Evolutionary conservation across 305 asterid species (phyloP), one percentile per base, ranked within the genome.

Genomic region (Fraxinus sp.): DNA sequence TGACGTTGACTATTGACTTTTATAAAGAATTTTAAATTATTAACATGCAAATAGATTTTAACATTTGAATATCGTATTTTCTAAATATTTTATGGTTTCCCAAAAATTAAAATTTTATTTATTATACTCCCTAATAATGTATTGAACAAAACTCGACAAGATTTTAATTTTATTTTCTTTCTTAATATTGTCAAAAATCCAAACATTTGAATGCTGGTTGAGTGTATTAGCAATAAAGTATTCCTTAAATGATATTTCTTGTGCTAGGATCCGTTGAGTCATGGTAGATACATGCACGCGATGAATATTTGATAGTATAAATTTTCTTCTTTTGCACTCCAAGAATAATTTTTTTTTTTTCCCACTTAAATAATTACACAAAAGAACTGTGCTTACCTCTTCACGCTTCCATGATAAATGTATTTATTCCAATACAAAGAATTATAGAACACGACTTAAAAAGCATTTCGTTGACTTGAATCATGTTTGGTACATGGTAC

Each of bases 291-390:
- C 78, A 9, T 20, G 75, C 35, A 70, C 7, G n/a, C 32, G 41
- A 28, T 70, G 22, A 30, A 70, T 43, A 6, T 14, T 49, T 36
- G 7, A 62, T 83, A 55, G 79, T 62, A 59, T n/a, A 26, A 35
- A 75, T 86, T 87, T 85, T 78, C 94, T 88, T 88, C 46, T 66
- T 79, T 72, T 78, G 72, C 86, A 91, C 91, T 87, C 86, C 81
- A 85, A 87, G 92, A 82, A 89, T 87, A 74, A 37, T 1, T 35
- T 36, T 36, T 36, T 36, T 7, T 37, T 43, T 33, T 76, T 66
- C 30, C 30, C 30, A 26, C 32, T 28, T 28, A 64, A 20, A 64
- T 57, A 57, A 57, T 57, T 57, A 55, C 66, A 22, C 75, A 68
- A 68, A 68, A 8, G 33, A 24, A 10, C n/a, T 3, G 2, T 64